Base-by-base conservation (phyloP, 371 early-diverging fungal species). In the Rhizopus sp. region DNA sequence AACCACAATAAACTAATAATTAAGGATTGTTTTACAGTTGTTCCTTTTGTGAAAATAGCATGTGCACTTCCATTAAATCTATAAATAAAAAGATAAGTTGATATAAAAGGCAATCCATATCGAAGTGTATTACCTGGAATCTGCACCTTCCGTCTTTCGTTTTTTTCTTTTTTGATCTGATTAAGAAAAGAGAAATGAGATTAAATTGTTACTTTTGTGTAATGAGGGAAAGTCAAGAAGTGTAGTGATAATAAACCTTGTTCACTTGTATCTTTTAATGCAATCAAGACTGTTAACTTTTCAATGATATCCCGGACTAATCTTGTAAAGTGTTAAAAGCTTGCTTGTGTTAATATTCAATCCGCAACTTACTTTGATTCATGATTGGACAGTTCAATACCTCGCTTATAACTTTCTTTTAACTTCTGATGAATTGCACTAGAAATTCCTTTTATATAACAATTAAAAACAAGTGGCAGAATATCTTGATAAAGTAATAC, bases 61-160 rank as follows among this genome's bases (percentile, higher is more conserved):
- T 57, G 68, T 30, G 23, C 50, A 42, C 50, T 37, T 58, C 52
- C 42, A 29, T 38, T 51, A 15, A 29, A 29, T 46, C 46, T 46
- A 46, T 46, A 46, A 46, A 46, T 46, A 46, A 46, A 23, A 7
- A 5, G 29, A 12, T 9, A 29, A 15, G 29, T 23, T 4, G 7
- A 29, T n/a, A 17, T 23, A n/a, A 5, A 6, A 41, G 15, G 6
- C 9, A 46, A 46, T 16, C 46, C 23, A 23, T 23, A 23, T 23
- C 23, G 23, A 23, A n/a, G 50, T 49, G 34, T 34, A 32, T 49
- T 49, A 34, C 56, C 67, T 59, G 17, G 68, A 62, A 34, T 74
- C 74, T 7, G 81, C 81, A 16, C 75, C 75, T 55, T 88, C 88
- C 17, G 73, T 57, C 70, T 84, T 88, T 45, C 88, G 78, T 53